Base-by-base conservation (phyloP, 108 stramenopile genomes). In the Hondaea fermentalgiana region DNA sequence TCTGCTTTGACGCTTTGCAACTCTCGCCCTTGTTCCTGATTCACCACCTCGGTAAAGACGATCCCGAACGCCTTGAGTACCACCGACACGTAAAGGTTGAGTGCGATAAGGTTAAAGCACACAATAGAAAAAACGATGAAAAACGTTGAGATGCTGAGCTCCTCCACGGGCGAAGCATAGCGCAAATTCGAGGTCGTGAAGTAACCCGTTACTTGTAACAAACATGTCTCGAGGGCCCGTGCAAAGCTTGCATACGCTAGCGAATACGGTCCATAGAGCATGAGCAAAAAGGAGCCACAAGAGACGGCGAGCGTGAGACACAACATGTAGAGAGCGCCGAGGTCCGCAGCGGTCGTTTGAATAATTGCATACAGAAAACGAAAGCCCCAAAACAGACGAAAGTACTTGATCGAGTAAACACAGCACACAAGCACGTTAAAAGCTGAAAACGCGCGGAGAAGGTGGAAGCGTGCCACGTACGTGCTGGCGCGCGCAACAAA, bases 341-440 rank as follows among this genome's bases (percentile, higher is more conserved):
- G 28, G 51, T 83, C 76, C n/a, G 45, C 25, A 12, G 51, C 49
- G 10, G 76, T 16, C 10, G 51, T 28, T 3, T 6, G 6, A 6
- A 47, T 23, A 16, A 83, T 45, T 12, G 12, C 19, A 12, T 53
- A 83, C 16, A 83, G 44, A 23, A 53, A 53, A 6, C 76, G 45
- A 47, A 83, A 83, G 25, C 76, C 76, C 49, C 76, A 53, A 53
- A 83, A 83, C n/a, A 83, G 76, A 53, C 76, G 76, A 53, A 83
- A 53, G 76, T 83, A 83, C 51, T 83, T 83, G 51, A 83, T 17
- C 5, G 12, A 12, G 51, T 83, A 83, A 12, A 83, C 17, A 12
- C 17, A 53, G 6, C 10, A 23, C 44, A 83, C 17, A 35, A 83
- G 76, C 6, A 83, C 12, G 10, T 14, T 16, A 4, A 83, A 83